Evolutionary conservation across 164 flowering plant species (phyloP), one percentile per base, ranked within the genome.

Genomic region (Euptelea pleiosperma): DNA sequence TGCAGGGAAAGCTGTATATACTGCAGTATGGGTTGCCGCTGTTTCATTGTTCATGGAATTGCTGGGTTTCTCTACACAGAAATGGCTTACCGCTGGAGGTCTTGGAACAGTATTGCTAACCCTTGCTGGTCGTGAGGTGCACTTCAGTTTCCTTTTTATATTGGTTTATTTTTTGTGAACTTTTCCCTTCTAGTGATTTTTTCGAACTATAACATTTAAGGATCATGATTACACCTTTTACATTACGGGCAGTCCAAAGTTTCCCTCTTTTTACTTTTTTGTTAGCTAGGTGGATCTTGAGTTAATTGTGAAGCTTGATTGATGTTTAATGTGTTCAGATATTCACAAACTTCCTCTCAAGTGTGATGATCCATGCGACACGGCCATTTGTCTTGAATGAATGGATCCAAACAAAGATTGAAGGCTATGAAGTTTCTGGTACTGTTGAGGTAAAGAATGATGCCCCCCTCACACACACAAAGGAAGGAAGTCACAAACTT

Each of bases 401-500:
- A 63, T 86, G 97, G 97, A 88, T 94, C 67, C 94, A 94, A 57
- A 85, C 97, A 18, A 90, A 86, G 74, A 94, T 94, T 72, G 88
- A 84, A 71, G 99, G 96, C 58, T 86, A 85, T 77, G 97, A 93
- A 71, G 96, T 93, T 66, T 94, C 99, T 70, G 99, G 99, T 22
- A 88, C 91, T 46, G 99, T 94, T 46, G 99, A 94, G 99, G 99
- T 94, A n/a, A n/a, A n/a, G n/a, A n/a, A n/a, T n/a, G n/a, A n/a
- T n/a, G n/a, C n/a, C n/a, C n/a, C n/a, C n/a, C n/a, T n/a, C n/a
- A n/a, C n/a, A n/a, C n/a, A n/a, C n/a, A n/a, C n/a, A 44, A 44
- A 31, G 31, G 3, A 6, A 40, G 36, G n/a, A n/a, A n/a, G n/a
- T n/a, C n/a, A n/a, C n/a, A n/a, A n/a, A n/a, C n/a, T n/a, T n/a